These are phyloP conservation scores for Ramalina intermedia DNA, from an alignment of 495 filamentous ascomycete genomes.

Conservation along the genomic window DNA sequence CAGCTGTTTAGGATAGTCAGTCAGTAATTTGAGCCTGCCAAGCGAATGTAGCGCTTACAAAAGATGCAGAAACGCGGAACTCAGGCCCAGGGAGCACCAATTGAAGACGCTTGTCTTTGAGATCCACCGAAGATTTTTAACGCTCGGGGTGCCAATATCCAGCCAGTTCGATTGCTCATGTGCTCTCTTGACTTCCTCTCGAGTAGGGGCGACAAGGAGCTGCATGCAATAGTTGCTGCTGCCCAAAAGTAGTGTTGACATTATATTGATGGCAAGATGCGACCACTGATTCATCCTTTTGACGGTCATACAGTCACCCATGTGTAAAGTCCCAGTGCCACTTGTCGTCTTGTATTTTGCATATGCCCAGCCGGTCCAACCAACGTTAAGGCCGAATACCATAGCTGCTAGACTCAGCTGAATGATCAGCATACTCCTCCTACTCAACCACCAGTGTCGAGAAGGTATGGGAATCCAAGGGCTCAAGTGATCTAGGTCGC, in stretches of 20 bases:
- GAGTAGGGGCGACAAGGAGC: constrained; percentile 18
- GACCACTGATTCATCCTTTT: constrained; percentile 5
- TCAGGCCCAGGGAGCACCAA: background rate
- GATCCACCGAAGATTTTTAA: constrained; percentile 15
- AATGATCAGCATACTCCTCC: too few relatives aligned
- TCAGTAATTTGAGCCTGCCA: too few relatives aligned
- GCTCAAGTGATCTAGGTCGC: too few relatives aligned
- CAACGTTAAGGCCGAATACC: background rate
- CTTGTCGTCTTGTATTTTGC: background rate
- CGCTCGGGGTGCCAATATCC: constrained; percentile 19
- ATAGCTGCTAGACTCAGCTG: too few relatives aligned
- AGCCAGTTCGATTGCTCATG: constrained; percentile 13
- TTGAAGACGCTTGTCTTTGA: background rate
- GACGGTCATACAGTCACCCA: constrained; percentile 8
- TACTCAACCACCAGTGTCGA: too few relatives aligned
- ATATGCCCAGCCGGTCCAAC: background rate
- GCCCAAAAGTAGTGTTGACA: constrained; percentile 15
- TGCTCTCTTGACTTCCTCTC: constrained; percentile 17
- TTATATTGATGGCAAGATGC: constrained; percentile 17
- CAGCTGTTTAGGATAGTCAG: background rate
- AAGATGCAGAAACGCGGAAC: background rate
- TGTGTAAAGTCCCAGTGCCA: constrained; percentile 7
- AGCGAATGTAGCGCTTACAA: background rate
- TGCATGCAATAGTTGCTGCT: constrained; percentile 19
- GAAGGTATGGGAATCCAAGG: too few relatives aligned